These are phyloP conservation scores for Mycena filopes DNA, from an alignment of 768 basidiomycete genomes.

Conservation along the genomic window DNA sequence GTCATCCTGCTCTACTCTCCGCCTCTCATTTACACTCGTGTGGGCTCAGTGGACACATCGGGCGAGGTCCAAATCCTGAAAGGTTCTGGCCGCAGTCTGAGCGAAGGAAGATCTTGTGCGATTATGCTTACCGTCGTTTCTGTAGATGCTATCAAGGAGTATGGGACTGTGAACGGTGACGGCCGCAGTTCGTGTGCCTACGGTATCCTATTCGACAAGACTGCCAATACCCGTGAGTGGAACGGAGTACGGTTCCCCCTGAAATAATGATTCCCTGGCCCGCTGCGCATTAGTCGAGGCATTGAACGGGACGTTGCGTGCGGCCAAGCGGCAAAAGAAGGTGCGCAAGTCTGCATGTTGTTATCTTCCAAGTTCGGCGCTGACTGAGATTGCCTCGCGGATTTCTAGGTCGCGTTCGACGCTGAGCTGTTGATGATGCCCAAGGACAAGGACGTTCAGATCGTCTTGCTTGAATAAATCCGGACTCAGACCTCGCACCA, in stretches of 20 bases:
- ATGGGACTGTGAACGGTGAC: constrained; percentile 50
- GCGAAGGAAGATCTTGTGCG: constrained; percentile 9
- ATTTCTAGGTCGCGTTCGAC: constrained; percentile 52
- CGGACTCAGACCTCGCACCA: too few relatives aligned
- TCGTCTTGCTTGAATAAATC: constrained; percentile 48
- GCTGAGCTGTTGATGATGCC: constrained; percentile 63
- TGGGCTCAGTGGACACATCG: constrained; percentile 18
- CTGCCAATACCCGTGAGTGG: constrained; percentile 54
- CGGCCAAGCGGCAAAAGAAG: constrained; percentile 27
- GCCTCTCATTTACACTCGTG: background rate
- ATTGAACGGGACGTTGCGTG: constrained; percentile 55
- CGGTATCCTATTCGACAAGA: constrained; percentile 59
- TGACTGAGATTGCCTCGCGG: background rate
- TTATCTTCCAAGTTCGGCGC: background rate
- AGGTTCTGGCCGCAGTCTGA: constrained; percentile 13
- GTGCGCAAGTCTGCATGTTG: background rate
- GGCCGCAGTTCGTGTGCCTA: constrained; percentile 52
- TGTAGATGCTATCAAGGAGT: constrained; percentile 54
- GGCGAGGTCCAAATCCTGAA: constrained; percentile 24
- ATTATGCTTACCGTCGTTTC: background rate
- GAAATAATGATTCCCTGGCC: background rate
- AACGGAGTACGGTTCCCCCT: background rate
- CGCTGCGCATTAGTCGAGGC: constrained; percentile 66
- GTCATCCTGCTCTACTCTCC: background rate
- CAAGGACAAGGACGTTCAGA: constrained; percentile 58